phyloP scores from a whole-genome alignment of 2,329 filamentous ascomycete species.

The Proliferodiscus dingleyae region DNA sequence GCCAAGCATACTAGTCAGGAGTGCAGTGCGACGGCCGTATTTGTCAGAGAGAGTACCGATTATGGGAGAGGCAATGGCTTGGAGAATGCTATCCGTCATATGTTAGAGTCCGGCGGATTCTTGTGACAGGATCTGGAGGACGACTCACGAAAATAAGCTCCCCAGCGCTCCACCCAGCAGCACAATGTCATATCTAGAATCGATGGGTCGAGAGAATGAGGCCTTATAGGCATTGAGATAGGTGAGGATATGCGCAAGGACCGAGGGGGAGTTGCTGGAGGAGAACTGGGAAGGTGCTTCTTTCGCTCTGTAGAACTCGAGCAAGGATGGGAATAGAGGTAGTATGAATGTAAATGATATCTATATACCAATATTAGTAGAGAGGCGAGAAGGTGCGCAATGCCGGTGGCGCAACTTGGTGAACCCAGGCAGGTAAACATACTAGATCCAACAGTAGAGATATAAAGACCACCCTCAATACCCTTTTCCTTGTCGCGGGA shows the following conservation, averaged over 20 bases:
- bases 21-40: conserved; percentile 79
- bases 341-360: conserved; percentile 99
- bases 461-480: conserved; percentile 81
- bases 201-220: conserved; percentile 85
- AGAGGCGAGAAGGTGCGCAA: not conserved
- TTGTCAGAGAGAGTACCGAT: conserved; percentile 86
- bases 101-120: not conserved
- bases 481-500: conserved; percentile 63
- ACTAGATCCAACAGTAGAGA: conserved; percentile 89
- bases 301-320: conserved; percentile 90
- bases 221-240: conserved; percentile 94
- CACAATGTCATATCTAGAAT: conserved; percentile 95
- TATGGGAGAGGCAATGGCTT: conserved; percentile 85
- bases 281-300: conserved; percentile 52
- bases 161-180: conserved; percentile 89
- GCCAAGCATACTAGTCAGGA: conserved; percentile 86
- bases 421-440: conserved; percentile 35
- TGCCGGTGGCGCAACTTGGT: no score
- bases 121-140: not conserved
- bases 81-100: conserved; percentile 55
- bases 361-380: conserved; percentile 41
- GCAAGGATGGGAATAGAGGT: conserved; percentile 88
- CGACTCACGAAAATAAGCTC: conserved; percentile 70
- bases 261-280: conserved; percentile 48
- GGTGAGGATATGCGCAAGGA: conserved; percentile 73